Evolutionary conservation across 1,284 basidiomycete species (phyloP), one percentile per base, ranked within the genome.

Genomic region (Fomitopsis schrenkii): DNA sequence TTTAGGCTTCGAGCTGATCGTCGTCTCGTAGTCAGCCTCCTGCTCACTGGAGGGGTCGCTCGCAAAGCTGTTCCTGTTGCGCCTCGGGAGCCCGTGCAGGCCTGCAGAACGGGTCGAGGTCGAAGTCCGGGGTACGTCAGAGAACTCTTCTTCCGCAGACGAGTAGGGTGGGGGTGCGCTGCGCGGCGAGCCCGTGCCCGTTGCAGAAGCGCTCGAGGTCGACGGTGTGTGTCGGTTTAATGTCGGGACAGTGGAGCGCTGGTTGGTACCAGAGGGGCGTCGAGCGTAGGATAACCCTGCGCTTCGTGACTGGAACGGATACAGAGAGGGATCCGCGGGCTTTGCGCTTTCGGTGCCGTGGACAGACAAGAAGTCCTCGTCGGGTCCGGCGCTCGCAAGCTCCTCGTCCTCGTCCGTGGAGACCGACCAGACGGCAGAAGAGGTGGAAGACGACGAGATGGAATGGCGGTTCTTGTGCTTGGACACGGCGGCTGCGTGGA

Each of bases 221-320:
- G 82, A 84, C 10, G 81, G 81, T 30, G 78, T 78, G 69, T 83
- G 84, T 55, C 78, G 79, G 66, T 85, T 82, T 57, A 85, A 75
- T 59, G 80, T 76, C 58, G 86, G 83, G 28, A 88, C 80, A 55
- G 80, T 84, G 4, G 84, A 84, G 50, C 78, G 81, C 67, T 85
- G 84, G 76, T 91, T 91, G 55, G 86, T 90, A 17, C 84, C 77
- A 36, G 87, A 88, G 1, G 89, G 89, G 8, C 85, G 80, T 60
- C 90, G 86, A 60, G 86, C 81, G 69, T 91, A 90, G 6, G 81
- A 83, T 7, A 91, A 75, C 33, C 64, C 66, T 22, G 67, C 65
- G 8, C 61, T n/a, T 17, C 52, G 52, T 22, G 60, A 44, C 42
- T 62, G 61, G 26, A 58, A 53, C 26, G 62, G 61, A 55, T 59